phyloP scores from a whole-genome alignment of 2,329 filamentous ascomycete species.

The Venturia asperata region DNA sequence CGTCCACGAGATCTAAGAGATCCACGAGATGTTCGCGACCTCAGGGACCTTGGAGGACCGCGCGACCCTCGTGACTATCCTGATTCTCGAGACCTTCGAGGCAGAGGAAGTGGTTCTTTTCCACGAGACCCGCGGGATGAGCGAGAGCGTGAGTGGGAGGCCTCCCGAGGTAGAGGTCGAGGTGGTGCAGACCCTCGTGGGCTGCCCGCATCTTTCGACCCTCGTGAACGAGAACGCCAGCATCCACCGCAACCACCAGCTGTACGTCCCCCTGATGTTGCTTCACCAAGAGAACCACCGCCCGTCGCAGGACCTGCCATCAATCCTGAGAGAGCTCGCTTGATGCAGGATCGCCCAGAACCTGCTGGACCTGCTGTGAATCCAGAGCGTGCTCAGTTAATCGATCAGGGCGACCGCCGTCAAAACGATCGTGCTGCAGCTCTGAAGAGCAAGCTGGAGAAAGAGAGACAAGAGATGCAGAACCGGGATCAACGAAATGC shows the following conservation, averaged over 20 bases:
- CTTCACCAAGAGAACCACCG: slow-evolving; percentile 4
- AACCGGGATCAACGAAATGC: slow-evolving; percentile 18
- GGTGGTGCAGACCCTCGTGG: slow-evolving; percentile 5
- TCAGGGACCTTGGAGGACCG: slow-evolving; percentile 30
- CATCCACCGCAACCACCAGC: background rate
- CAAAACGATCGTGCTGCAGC: slow-evolving; percentile 26
- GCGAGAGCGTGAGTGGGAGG: slow-evolving; percentile 8
- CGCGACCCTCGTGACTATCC: slow-evolving; percentile 23
- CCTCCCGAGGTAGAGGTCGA: slow-evolving; percentile 7
- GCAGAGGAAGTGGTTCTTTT: background rate
- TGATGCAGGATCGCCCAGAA: slow-evolving; percentile 21
- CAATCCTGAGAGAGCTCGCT: slow-evolving; percentile 15
- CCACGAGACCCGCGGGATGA: background rate
- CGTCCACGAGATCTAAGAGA: slow-evolving; percentile 30
- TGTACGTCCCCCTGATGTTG: background rate
- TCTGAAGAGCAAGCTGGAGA: slow-evolving; percentile 24
- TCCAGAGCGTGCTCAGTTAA: slow-evolving; percentile 38
- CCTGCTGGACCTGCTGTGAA: slow-evolving; percentile 32
- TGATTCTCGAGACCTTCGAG: background rate
- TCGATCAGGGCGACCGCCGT: slow-evolving; percentile 29
- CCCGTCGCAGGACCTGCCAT: slow-evolving; percentile 16
- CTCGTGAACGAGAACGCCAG: slow-evolving; percentile 13
- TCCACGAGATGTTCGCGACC: slow-evolving; percentile 15
- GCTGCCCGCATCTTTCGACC: background rate
- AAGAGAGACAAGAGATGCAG: slow-evolving; percentile 25